These are phyloP conservation scores for Puccinia triticina DNA, from an alignment of 1,284 basidiomycete genomes.

Conservation along the genomic window DNA sequence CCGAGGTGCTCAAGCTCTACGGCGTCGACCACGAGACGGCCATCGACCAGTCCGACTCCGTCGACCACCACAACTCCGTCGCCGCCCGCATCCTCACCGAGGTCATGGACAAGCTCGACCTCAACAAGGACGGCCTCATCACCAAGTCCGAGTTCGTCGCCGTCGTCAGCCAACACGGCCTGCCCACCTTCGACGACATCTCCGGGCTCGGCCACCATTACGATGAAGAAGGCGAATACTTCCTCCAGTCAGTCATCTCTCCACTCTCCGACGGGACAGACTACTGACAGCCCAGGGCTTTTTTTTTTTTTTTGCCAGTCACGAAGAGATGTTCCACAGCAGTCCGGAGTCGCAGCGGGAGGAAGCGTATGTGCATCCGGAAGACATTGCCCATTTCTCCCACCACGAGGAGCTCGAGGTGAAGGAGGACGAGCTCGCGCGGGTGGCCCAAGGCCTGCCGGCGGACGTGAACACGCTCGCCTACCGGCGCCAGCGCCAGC, in stretches of 20 bases:
- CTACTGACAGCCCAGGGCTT: background rate
- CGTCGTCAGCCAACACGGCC: constrained; percentile 71
- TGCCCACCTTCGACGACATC: constrained; percentile 78
- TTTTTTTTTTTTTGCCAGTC: constrained; percentile 2
- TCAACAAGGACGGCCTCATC: constrained; percentile 75
- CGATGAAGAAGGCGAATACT: constrained; percentile 69
- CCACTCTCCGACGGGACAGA: background rate
- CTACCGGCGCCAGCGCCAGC: constrained; percentile 55
- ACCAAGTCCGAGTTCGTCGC: constrained; percentile 77
- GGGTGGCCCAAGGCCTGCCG: constrained; percentile 74
- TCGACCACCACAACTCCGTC: constrained; percentile 79
- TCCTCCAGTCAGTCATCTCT: constrained; percentile 54
- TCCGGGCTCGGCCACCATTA: constrained; percentile 86
- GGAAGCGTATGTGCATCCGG: constrained; percentile 88
- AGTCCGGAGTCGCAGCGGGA: constrained; percentile 97
- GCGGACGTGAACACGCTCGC: constrained; percentile 59
- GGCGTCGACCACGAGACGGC: constrained; percentile 94
- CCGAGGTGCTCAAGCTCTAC: constrained; percentile 73
- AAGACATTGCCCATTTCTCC: constrained; percentile 81
- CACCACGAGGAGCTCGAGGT: constrained; percentile 85
- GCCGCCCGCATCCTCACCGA: constrained; percentile 77
- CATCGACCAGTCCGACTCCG: constrained; percentile 77
- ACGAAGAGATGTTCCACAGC: constrained; percentile 79
- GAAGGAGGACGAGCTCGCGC: constrained; percentile 80
- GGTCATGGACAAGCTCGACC: constrained; percentile 77